phyloP scores from a whole-genome alignment of 345 rosid species.

The Erysimum cheiranthoides region DNA sequence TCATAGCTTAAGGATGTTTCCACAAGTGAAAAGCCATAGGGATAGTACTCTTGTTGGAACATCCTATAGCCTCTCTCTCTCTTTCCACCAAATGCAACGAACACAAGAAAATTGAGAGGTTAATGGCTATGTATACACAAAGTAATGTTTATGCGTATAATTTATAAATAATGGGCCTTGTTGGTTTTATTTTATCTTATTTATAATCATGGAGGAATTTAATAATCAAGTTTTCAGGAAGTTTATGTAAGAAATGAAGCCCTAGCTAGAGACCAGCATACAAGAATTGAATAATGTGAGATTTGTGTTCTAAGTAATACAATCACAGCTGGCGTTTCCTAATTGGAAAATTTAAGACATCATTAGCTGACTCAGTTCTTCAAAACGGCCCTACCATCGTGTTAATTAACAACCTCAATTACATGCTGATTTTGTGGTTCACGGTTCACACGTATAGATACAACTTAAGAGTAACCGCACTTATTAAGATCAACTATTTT shows the following conservation, averaged over 20 bases:
- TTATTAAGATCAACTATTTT: neutral
- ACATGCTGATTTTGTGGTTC: conserved; percentile 36
- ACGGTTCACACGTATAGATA: neutral
- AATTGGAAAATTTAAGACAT: neutral
- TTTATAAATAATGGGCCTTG: neutral
- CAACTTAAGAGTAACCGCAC: neutral
- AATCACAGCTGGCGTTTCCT: conserved; percentile 18
- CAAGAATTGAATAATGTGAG: conserved; percentile 2
- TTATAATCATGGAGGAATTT: neutral
- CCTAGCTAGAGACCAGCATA: conserved; percentile 19
- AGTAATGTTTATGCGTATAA: neutral
- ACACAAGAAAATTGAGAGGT: neutral
- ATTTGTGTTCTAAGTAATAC: neutral
- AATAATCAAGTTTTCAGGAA: neutral
- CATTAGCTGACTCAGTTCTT: neutral
- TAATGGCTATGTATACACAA: neutral
- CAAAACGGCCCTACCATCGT: neutral
- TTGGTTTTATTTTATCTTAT: neutral
- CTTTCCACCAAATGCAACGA: conserved; percentile 4
- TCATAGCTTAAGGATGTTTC: conserved; percentile 15
- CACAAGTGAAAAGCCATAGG: neutral
- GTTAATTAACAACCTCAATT: conserved; percentile 25
- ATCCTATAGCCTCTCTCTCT: conserved; percentile 1
- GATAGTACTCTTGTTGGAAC: conserved; percentile 19
- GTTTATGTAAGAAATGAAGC: conserved; percentile 2